Base-by-base conservation (phyloP, 805 yeast genomes). In the Candida coquimbonensis region DNA sequence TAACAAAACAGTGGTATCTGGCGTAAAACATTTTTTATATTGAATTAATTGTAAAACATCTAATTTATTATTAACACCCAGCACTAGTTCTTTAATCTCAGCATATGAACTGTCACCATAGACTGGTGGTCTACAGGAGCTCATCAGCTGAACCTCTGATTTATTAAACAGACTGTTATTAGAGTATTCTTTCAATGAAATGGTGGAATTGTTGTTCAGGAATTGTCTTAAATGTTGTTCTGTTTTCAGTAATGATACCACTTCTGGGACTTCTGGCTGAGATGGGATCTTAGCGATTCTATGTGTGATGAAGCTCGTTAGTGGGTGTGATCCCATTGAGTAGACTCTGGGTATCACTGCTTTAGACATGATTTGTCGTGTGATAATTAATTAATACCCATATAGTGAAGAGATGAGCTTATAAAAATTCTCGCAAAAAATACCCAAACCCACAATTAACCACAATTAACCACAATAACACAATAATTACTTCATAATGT, bases 1-100 rank as follows among this genome's bases (percentile, higher is more conserved):
- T 21, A 90, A 61, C 39, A 90, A 52, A 3, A 89, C 61, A 46
- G 78, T 80, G 1, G 90, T 74, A 3, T 66, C 57, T 14, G 68
- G 60, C 42, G 69, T 41, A 33, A 57, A 25, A 40, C 54, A 52
- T 38, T 45, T 44, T 45, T 49, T 55, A 44, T 56, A 57, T 32
- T 45, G 39, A 25, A 42, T 21, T 14, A 57, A 19, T 17, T 47
- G 54, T 13, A 45, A 49, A 5, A 54, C 45, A 36, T 49, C 54
- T n/a, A 48, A 42, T 5, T 49, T 45, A 29, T 49, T 47, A 9
- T 34, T 38, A 31, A 52, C 46, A 2, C 56, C 52, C 35, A 53
- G 36, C 13, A 57, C 42, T 41, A 57, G 29, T 32, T 56, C 51
- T 26, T 53, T 49, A 7, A 57, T 52, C 25, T 39, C 45, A 1